These are phyloP conservation scores for Trichoderma sp. DNA, from an alignment of 2,329 filamentous ascomycete species.

Conservation along the genomic window DNA sequence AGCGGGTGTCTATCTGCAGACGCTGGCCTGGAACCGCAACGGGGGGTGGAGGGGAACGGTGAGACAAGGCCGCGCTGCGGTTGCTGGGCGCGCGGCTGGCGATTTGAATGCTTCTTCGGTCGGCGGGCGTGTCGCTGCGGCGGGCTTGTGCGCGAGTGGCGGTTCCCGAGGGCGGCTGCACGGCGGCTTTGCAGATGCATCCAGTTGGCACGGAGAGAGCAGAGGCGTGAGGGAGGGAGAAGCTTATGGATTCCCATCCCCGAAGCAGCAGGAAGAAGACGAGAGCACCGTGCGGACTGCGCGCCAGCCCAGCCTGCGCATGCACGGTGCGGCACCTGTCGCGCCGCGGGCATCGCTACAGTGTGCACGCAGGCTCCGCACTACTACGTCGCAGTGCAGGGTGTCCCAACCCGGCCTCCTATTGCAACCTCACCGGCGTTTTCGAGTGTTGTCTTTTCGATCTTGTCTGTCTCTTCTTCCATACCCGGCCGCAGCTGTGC, in stretches of 20 bases:
- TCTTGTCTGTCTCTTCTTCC: neutral
- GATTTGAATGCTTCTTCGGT: neutral
- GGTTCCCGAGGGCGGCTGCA: slow-evolving; percentile 5
- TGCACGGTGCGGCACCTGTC: neutral
- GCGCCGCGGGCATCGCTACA: neutral
- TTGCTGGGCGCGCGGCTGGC: neutral
- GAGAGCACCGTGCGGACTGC: slow-evolving; percentile 9
- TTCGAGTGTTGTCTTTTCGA: neutral
- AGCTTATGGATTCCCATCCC: neutral
- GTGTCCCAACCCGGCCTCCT: slow-evolving; percentile 10
- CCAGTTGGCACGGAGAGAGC: neutral
- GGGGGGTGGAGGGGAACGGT: neutral
- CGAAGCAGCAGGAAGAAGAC: neutral
- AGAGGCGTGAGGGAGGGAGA: neutral
- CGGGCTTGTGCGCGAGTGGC: slow-evolving; percentile 1
- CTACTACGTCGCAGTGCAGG: slow-evolving; percentile 11
- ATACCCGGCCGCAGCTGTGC: neutral
- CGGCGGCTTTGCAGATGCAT: slow-evolving; percentile 6
- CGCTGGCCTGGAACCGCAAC: no score
- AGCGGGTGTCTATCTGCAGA: slow-evolving; percentile 8
- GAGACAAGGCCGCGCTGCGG: slow-evolving; percentile 1
- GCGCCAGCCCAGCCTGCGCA: neutral
- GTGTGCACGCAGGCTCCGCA: slow-evolving; percentile 2
- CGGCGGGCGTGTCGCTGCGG: no score
- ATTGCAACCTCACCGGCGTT: slow-evolving; percentile 13